A percentile compares a stretch with the other conserved stretches of the same genome.
phyloP scores from a whole-genome alignment of 257 asterid genomes.

The Plantago elongata region DNA sequence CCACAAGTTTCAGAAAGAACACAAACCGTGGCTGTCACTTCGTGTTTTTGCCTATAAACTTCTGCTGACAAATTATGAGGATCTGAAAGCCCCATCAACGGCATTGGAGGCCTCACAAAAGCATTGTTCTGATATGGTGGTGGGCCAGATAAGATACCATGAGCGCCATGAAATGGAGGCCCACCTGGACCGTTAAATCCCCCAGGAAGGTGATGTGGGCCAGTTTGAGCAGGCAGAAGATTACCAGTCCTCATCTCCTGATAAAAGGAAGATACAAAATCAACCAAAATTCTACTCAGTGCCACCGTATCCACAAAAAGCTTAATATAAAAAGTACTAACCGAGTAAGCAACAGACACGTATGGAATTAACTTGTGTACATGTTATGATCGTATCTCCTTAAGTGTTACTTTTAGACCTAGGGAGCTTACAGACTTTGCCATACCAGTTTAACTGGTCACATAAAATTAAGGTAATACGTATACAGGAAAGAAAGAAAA shows the following conservation, averaged over 20 bases:
- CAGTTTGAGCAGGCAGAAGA: conserved; percentile 45
- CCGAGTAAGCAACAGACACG: background rate
- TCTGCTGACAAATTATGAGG: conserved; percentile 60
- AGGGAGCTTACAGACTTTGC: too few species aligned
- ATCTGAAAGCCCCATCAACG: conserved; percentile 70
- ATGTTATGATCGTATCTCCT: background rate
- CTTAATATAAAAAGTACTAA: conserved; percentile 6
- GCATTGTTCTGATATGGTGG: conserved; percentile 56
- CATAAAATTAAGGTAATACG: background rate
- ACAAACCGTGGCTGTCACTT: conserved; percentile 93
- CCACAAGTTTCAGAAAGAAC: conserved; percentile 10
- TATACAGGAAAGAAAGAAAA: background rate
- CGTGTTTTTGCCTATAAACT: conserved; percentile 75
- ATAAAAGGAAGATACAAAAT: conserved; percentile 20
- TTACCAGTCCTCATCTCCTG: conserved; percentile 75
- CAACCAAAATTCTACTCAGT: conserved; percentile 13
- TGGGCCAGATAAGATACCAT: conserved; percentile 53
- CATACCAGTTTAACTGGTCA: background rate
- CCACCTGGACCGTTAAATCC: conserved; percentile 45
- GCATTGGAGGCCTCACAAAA: conserved; percentile 55
- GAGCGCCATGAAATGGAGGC: conserved; percentile 52
- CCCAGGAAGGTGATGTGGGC: conserved; percentile 48
- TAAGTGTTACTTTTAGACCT: too few species aligned
- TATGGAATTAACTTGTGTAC: background rate
- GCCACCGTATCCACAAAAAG: conserved; percentile 6